Percentiles rank a stretch among this genome's conserved stretches.
Conservation (phyloP, 306 rosid species). For the Calophaca sinica region DNA sequence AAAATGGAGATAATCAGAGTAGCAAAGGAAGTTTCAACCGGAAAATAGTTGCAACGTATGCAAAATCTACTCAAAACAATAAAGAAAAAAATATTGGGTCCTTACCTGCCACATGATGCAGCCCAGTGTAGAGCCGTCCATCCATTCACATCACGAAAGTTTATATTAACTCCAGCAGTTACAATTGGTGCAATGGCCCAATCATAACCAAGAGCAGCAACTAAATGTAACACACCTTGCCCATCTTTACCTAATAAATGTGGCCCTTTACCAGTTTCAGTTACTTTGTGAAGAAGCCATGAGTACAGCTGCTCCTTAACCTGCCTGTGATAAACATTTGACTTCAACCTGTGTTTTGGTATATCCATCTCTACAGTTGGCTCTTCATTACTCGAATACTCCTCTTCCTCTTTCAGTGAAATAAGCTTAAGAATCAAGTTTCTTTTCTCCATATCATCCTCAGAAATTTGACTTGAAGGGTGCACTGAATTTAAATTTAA, state of each 20-base stretch:
- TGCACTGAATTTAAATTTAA: slow-evolving; percentile 43
- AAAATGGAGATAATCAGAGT: slow-evolving; percentile 17
- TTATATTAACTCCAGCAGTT: slow-evolving; percentile 79
- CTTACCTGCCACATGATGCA: slow-evolving; percentile 87
- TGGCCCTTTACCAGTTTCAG: slow-evolving; percentile 84
- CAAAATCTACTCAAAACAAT: not conserved
- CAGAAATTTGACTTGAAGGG: slow-evolving; percentile 48
- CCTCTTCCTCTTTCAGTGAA: slow-evolving; percentile 78
- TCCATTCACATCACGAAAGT: slow-evolving; percentile 83
- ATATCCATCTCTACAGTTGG: slow-evolving; percentile 47
- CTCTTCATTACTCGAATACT: slow-evolving; percentile 53
- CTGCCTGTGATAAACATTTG: slow-evolving; percentile 53
- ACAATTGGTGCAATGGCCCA: slow-evolving; percentile 83
- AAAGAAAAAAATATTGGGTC: not conserved
- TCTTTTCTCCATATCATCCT: slow-evolving; percentile 55
- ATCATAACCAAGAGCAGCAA: slow-evolving; percentile 86
- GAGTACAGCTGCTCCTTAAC: slow-evolving; percentile 77
- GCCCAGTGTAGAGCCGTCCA: slow-evolving; percentile 98
- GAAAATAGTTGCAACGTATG: slow-evolving; percentile 2
- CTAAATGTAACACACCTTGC: slow-evolving; percentile 82
- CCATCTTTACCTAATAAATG: slow-evolving; percentile 68
- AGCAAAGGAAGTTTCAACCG: slow-evolving; percentile 11
- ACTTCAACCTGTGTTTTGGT: slow-evolving; percentile 56
- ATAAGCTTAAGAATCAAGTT: slow-evolving; percentile 65
- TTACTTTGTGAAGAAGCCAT: slow-evolving; percentile 79